Evolutionary conservation across 495 filamentous ascomycete genomes (phyloP), one percentile per base, ranked within the genome.

Genomic region (Podospora appendiculata): DNA sequence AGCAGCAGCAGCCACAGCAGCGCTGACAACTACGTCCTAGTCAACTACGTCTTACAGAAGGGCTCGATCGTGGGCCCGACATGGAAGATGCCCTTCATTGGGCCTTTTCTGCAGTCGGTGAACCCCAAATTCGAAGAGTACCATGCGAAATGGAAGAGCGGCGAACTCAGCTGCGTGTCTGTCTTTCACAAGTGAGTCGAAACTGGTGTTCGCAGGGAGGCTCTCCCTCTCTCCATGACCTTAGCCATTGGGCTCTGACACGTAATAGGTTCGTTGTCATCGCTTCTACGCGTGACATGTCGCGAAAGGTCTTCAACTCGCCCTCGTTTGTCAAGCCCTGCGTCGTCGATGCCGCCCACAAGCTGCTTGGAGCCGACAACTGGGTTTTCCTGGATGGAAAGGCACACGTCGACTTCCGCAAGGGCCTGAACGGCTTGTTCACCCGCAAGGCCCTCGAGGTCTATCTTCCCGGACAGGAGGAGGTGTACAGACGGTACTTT

Each of bases 361-460:
- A 97, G 74, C 84, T 98, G 44, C 84, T 98, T 53, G 88, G 93
- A 38, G 81, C 85, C 52, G 84, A 79, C 57, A 97, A 96, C 74
- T 98, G 91, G 91, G 93, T 98, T 8, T 98, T 98, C 75, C 74
- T 98, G 61, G 93, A 97, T 66, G 93, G 93, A 56, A 92, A 89
- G 69, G 84, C 83, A 43, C 93, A 98, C 62, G 89, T 96, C 52
- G 93, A 98, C 54, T 98, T 90, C 73, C 90, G 93, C 66, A 96
- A 96, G 71, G 93, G 94, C 53, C 76, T 98, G 53, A 97, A 97
- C 66, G 85, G 84, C 47, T 79, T 98, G 25, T 98, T 98, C 75
- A 97, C 92, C 11, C 89, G 91, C 57, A 82, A 85, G 64, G 88
- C 93, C 35, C 82, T 98, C 60, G 84, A 87, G 60, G 76, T 74